A percentile compares a stretch with the other conserved stretches of the same genome.
Evolutionary conservation across 768 basidiomycete species (phyloP).

Genomic region (Amanita molliuscula): DNA sequence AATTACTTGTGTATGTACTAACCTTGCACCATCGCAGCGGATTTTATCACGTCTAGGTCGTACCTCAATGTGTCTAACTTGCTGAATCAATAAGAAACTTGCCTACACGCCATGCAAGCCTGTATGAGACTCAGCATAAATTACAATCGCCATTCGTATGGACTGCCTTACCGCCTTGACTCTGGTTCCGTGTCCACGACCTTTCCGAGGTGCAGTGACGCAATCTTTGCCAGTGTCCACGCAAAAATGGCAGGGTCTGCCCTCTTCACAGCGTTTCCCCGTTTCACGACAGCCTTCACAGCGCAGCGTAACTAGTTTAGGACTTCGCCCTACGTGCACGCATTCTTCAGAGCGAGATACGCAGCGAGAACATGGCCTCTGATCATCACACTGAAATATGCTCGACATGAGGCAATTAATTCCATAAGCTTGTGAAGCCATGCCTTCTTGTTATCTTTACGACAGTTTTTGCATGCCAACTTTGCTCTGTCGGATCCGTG

Average conservation of each 20-base stretch:
- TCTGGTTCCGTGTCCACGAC: constrained; percentile 47
- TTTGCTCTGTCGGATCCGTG: constrained; percentile 39
- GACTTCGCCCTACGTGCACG: constrained; percentile 42
- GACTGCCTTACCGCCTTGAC: constrained; percentile 44
- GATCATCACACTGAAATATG: constrained; percentile 43
- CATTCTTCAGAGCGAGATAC: constrained; percentile 43
- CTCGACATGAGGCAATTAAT: constrained; percentile 4
- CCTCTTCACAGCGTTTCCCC: constrained; percentile 51
- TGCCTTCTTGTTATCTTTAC: constrained; percentile 60
- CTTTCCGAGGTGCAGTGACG: constrained; percentile 38
- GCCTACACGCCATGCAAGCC: constrained; percentile 58
- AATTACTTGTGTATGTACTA: constrained; percentile 9
- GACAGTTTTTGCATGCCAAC: constrained; percentile 48
- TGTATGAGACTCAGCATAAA: constrained; percentile 15
- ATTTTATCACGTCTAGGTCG: constrained; percentile 46
- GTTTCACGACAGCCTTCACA: constrained; percentile 48
- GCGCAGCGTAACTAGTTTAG: constrained; percentile 48
- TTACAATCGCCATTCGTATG: constrained; percentile 6
- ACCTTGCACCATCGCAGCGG: constrained; percentile 51
- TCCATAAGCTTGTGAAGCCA: constrained; percentile 4
- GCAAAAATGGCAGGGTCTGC: constrained; percentile 45
- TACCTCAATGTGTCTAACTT: constrained; percentile 6
- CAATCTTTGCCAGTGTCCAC: constrained; percentile 36
- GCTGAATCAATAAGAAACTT: constrained; percentile 12
- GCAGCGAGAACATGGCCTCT: constrained; percentile 54